Conservation (phyloP, 306 rosid species). For the Astragalus membranaceus region DNA sequence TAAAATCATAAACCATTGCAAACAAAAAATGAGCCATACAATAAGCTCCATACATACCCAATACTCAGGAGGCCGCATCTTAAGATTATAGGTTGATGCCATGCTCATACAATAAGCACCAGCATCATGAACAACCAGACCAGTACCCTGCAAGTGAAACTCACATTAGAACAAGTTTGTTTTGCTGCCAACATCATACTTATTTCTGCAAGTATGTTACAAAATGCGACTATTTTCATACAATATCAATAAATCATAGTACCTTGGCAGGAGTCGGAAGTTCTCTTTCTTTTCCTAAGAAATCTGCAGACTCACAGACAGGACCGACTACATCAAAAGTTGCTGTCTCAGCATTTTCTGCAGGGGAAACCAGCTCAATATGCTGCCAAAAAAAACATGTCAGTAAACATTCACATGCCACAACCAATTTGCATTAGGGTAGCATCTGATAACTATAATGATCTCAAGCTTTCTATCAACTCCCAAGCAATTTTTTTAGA, state of each 20-base stretch:
- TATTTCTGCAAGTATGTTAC: neutral
- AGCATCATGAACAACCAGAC: slow-evolving; percentile 94
- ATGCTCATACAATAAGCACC: slow-evolving; percentile 99
- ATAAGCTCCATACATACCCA: slow-evolving; percentile 65
- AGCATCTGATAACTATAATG: neutral
- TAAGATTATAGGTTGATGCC: slow-evolving; percentile 96
- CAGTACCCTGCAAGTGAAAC: slow-evolving; percentile 64
- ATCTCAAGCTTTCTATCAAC: neutral
- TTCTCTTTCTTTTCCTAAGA: slow-evolving; percentile 43
- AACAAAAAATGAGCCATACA: neutral
- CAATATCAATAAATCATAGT: slow-evolving; percentile 4
- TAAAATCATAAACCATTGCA: neutral
- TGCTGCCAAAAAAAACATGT: slow-evolving; percentile 54
- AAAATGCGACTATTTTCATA: neutral
- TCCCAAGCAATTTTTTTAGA: neutral
- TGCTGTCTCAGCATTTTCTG: slow-evolving; percentile 33
- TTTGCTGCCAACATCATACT: neutral
- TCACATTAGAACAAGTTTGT: slow-evolving; percentile 15
- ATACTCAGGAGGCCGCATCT: slow-evolving; percentile 95
- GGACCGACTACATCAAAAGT: slow-evolving; percentile 48
- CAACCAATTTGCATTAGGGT: neutral
- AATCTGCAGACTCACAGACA: slow-evolving; percentile 53
- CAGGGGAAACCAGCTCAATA: slow-evolving; percentile 86
- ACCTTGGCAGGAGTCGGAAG: slow-evolving; percentile 48
- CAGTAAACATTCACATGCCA: neutral